Evolutionary conservation across 768 basidiomycete genomes (phyloP).

Genomic region (Agaricus blazei): DNA sequence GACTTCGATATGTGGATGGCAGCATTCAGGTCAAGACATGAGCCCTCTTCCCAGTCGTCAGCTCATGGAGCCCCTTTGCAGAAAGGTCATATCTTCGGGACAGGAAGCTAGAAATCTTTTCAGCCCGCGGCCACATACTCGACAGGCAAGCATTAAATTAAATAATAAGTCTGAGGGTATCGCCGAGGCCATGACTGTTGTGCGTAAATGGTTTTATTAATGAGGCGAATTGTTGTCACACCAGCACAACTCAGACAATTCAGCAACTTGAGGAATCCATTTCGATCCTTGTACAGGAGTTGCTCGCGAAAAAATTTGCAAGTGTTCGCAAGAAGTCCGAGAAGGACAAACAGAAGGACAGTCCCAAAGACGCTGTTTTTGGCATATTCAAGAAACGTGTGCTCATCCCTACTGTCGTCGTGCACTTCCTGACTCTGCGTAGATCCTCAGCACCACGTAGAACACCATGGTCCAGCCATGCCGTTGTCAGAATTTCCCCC

Average conservation of each 20-base stretch:
- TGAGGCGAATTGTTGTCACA: neutral
- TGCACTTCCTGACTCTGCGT: neutral
- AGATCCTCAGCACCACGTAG: constrained; percentile 16
- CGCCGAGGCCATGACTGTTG: constrained; percentile 63
- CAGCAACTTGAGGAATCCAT: constrained; percentile 54
- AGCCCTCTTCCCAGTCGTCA: constrained; percentile 3
- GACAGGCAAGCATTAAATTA: constrained; percentile 38
- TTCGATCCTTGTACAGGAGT: constrained; percentile 34
- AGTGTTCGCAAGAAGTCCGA: constrained; percentile 43
- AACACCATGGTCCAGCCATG: neutral
- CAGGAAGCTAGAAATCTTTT: constrained; percentile 39
- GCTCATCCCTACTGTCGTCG: constrained; percentile 11
- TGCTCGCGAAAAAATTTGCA: constrained; percentile 28
- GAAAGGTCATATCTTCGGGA: constrained; percentile 57
- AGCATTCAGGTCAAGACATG: constrained; percentile 54
- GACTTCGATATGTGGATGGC: constrained; percentile 76
- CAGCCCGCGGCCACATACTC: constrained; percentile 35
- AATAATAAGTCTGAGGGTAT: constrained; percentile 47
- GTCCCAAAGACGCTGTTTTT: constrained; percentile 35
- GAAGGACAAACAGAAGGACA: constrained; percentile 42
- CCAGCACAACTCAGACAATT: constrained; percentile 39
- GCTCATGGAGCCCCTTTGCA: constrained; percentile 24
- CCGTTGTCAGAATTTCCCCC: neutral
- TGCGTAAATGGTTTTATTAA: constrained; percentile 24
- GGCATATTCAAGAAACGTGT: constrained; percentile 60